Evolutionary conservation across 768 basidiomycete genomes (phyloP), one percentile per base, ranked within the genome.

Genomic region (Mycena capillaripes): DNA sequence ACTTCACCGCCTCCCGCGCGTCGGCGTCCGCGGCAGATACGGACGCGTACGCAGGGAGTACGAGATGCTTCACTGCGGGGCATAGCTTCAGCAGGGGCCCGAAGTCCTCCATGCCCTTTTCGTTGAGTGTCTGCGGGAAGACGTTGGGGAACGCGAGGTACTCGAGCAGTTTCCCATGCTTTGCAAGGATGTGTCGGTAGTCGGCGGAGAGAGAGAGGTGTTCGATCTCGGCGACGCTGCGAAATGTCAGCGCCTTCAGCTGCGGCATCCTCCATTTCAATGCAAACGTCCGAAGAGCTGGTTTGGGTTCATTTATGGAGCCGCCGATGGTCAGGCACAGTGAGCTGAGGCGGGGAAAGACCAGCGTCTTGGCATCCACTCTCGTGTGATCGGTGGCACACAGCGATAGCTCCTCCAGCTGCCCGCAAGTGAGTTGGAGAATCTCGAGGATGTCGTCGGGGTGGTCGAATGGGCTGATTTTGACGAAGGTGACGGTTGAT

Each of bases 141-240:
- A 23, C 48, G 48, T 9, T 38, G 34, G 65, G 65, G 38, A 66
- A 57, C 29, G 55, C 66, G 46, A 67, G 66, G 25, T 67, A 67
- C n/a, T 32, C 10, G 19, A 67, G 40, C 32, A 16, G 25, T 7
- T 14, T 27, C 23, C 66, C 66, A 21, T 58, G 56, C 17, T 14
- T 11, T 1, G 21, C 32, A 21, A 67, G 66, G 42, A 67, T 27
- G n/a, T 46, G 56, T 8, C 25, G 6, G 25, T 29, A 29, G 16
- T 27, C n/a, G 14, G 3, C 27, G 14, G 25, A 7, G 25, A 60
- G 5, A 5, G 4, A 12, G 6, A 16, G 10, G 17, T 17, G 4
- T 7, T 27, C 40, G 27, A 60, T 17, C 11, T 29, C 5, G 14
- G 6, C 10, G 25, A 19, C 2, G 27, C 1, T 16, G 27, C 25